Evolutionary conservation across 352 stramenopile species (phyloP), one percentile per base, ranked within the genome.

Genomic region (Pythium insidiosum): DNA sequence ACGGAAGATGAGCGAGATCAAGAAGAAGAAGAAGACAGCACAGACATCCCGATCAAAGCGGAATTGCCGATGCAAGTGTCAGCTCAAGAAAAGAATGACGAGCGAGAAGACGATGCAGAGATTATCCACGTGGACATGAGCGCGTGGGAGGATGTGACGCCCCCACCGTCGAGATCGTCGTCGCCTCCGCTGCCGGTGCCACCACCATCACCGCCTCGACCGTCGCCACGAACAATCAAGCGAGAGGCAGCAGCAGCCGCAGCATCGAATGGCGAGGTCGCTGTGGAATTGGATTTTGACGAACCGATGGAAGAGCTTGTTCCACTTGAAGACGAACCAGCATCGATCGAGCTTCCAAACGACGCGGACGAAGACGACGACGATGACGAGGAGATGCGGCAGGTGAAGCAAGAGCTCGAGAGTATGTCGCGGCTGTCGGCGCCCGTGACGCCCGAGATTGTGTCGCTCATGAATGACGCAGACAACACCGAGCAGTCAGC

Each of bases 251-350:
- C 22, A 16, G 12, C 39, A 35, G 37, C 37, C 11, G 34, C 10
- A 20, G 18, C 11, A 20, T 20, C 37, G 10, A 15, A 9, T 9
- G 21, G 7, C 9, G 20, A 28, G 15, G 23, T 28, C 2, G 34
- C n/a, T 10, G 40, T 50, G 9, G 38, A 50, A n/a, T 38, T 77
- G 21, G 64, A 77, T 26, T 53, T 63, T 15, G 72, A 72, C 38
- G 58, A 69, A 5, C 49, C 67, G 2, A 49, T 61, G 21, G 56
- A 70, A 24, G 51, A 71, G 20, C 39, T 49, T 21, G 55, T 70
- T 16, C 42, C n/a, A n/a, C n/a, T n/a, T n/a, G n/a, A n/a, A n/a
- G n/a, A n/a, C n/a, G n/a, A n/a, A n/a, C n/a, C n/a, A n/a, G n/a
- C n/a, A n/a, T n/a, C n/a, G n/a, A n/a, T n/a, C n/a, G n/a, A n/a